Base-by-base conservation (phyloP, 2,329 filamentous ascomycete genomes). In the Talaromyces sp. region DNA sequence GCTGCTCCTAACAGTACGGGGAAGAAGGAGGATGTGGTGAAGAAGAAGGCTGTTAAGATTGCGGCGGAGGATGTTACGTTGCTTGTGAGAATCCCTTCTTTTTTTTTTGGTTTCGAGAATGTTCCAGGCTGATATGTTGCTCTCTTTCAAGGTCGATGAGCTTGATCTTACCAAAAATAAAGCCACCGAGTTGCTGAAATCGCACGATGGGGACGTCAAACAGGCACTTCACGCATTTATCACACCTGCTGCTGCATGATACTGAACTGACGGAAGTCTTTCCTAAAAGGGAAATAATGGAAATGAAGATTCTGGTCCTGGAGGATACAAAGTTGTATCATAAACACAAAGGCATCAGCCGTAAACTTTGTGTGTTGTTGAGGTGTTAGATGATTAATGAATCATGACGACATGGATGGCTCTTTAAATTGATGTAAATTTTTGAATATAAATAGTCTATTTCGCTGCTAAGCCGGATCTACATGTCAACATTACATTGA, bases 121-220 rank as follows among this genome's bases (percentile, higher is more conserved):
- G 17, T 54, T 17, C 2, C 15, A 33, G 17, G 55, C 60, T 61
- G 6, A 61, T 39, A n/a, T 36, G 6, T 3, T 44, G 4, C 10
- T 27, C 2, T n/a, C 15, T 47, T 4, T 44, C 32, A 25, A 79
- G 78, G 73, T 77, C 17, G 75, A 80, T 11, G 74, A 81, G 63
- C 67, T 81, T 49, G 80, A 82, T 63, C 64, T 82, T 65, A 76
- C 65, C 22, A 81, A 80, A 65, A 65, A 60, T 30, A 80, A 79
- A 64, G 80, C 80, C 13, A 81, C 77, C 13, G 80, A 82, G 58
- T 66, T 82, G 32, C 68, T 82, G 52, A 77, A 73, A 61, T 67
- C 72, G n/a, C 69, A 80, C 66, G 78, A 80, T n/a, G 79, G 78
- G 1, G 73, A 81, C 72, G 71, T 69, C 2, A 72, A 65, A 11